A percentile compares a stretch with the other conserved stretches of the same genome.
Conservation (phyloP, 495 filamentous ascomycete genomes). For the Trypethelium eluteriae region DNA sequence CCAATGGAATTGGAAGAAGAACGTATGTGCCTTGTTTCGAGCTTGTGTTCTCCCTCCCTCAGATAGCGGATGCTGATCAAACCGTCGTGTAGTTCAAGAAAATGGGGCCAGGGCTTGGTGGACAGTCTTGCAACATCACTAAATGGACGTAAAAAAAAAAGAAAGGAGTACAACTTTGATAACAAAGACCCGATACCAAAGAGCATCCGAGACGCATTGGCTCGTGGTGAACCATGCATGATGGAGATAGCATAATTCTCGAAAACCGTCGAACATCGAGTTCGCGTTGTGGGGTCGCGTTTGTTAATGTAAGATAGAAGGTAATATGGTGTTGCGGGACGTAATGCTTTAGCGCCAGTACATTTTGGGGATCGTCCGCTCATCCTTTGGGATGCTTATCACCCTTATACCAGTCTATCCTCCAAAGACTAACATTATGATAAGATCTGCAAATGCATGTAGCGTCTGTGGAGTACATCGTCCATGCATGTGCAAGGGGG, state of each 20-base stretch:
- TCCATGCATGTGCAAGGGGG: too few species aligned
- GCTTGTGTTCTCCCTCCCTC: not conserved
- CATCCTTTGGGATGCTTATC: too few species aligned
- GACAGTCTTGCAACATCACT: slow-evolving; percentile 14
- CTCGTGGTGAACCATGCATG: not conserved
- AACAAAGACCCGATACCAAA: slow-evolving; percentile 14
- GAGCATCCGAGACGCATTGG: not conserved
- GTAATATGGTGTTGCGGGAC: too few species aligned
- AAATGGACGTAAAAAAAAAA: not conserved
- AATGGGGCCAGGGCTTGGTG: slow-evolving; percentile 6
- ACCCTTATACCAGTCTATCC: too few species aligned
- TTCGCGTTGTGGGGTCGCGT: too few species aligned
- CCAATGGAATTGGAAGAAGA: slow-evolving; percentile 12
- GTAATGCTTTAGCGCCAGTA: too few species aligned
- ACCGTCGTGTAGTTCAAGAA: not conserved
- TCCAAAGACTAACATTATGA: too few species aligned
- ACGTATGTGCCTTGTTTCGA: slow-evolving; percentile 8
- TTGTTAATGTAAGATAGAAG: too few species aligned
- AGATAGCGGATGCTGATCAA: not conserved
- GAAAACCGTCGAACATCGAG: not conserved
- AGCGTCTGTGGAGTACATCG: too few species aligned
- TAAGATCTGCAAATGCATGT: too few species aligned
- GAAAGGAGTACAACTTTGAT: slow-evolving; percentile 13
- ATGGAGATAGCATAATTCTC: not conserved
- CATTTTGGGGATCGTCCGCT: too few species aligned